Evolutionary conservation across 2,329 filamentous ascomycete species (phyloP).

Genomic region (Blastomyces emzantsi): DNA sequence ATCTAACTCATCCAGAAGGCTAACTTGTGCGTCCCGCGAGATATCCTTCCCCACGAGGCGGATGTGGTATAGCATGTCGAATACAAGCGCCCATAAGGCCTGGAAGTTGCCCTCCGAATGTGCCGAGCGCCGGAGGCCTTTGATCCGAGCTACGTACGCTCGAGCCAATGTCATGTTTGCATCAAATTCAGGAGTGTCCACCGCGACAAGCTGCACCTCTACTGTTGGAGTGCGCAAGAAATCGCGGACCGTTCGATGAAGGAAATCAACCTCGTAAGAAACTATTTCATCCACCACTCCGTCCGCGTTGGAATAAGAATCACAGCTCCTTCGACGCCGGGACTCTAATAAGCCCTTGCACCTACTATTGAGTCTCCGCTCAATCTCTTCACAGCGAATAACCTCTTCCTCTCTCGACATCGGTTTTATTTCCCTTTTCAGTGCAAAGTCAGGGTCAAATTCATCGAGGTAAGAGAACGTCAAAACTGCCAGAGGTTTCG

Average conservation of each 20-base stretch:
- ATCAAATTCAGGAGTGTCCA: background rate
- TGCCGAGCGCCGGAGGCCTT: background rate
- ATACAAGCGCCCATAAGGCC: background rate
- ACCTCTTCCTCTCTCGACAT: slow-evolving; percentile 6
- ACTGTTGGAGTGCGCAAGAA: slow-evolving; percentile 10
- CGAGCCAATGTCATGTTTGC: slow-evolving; percentile 3
- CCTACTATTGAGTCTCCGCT: slow-evolving; percentile 15
- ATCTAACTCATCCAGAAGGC: slow-evolving; percentile 3
- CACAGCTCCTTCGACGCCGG: background rate
- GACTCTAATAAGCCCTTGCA: slow-evolving; percentile 18
- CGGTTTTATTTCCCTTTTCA: background rate
- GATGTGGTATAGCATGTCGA: background rate
- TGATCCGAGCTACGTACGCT: slow-evolving; percentile 1
- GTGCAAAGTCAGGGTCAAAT: slow-evolving; percentile 5
- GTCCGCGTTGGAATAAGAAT: background rate
- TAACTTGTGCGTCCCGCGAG: background rate
- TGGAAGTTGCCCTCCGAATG: background rate
- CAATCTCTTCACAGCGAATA: slow-evolving; percentile 13
- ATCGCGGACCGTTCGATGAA: slow-evolving; percentile 11
- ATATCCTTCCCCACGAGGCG: background rate
- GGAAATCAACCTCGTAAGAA: slow-evolving; percentile 6
- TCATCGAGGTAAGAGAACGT: slow-evolving; percentile 11
- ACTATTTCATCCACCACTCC: background rate
- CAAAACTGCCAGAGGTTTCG: slow-evolving; percentile 11
- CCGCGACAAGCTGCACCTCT: background rate